Evolutionary conservation across 306 rosid genomes (phyloP).

Genomic region (Cucumis melo): DNA sequence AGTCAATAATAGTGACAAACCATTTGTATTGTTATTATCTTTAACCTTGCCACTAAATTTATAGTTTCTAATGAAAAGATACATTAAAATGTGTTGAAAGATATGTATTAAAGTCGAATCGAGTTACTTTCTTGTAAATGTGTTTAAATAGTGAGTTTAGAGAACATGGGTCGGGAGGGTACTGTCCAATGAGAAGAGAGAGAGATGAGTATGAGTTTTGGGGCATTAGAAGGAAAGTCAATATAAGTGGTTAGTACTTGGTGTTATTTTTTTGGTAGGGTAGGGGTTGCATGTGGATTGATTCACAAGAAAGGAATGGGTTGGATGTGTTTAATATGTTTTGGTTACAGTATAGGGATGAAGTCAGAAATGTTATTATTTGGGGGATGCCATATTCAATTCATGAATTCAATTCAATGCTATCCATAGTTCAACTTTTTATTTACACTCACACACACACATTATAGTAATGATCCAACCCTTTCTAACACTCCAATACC

Average conservation of each 20-base stretch:
- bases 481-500: neutral
- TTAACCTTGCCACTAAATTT: too few relatives aligned
- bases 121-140: too few relatives aligned
- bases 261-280: neutral
- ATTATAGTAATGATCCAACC: neutral
- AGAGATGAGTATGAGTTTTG: neutral
- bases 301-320: constrained; percentile 3
- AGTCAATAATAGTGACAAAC: too few relatives aligned
- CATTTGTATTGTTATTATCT: too few relatives aligned
- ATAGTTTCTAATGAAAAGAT: too few relatives aligned
- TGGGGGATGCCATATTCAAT: neutral
- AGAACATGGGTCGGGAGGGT: neutral
- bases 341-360: neutral
- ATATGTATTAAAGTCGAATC: too few relatives aligned
- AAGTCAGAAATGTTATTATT: neutral
- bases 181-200: neutral
- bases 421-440: neutral
- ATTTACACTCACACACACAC: neutral
- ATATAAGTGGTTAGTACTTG: neutral
- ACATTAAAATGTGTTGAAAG: too few relatives aligned
- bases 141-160: too few relatives aligned
- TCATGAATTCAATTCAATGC: neutral
- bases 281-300: constrained; percentile 1
- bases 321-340: neutral
- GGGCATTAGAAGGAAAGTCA: neutral